Base-by-base conservation (phyloP, 345 rosid species). In the Alliaria petiolata region DNA sequence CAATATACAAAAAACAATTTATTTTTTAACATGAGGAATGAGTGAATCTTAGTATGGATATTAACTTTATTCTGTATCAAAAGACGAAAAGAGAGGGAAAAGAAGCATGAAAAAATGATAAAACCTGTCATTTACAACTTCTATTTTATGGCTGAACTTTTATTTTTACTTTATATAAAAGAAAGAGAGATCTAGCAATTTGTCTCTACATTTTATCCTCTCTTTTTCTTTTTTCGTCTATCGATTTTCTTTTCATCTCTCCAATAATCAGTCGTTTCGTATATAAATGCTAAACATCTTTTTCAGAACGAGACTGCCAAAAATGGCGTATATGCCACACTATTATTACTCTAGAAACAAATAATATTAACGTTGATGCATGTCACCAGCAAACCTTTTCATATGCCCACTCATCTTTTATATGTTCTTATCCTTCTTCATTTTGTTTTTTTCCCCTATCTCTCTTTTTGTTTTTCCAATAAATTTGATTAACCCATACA, bases 51-150 rank as follows among this genome's bases (percentile, higher is more conserved):
- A 54, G 57, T 63, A 63, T 54, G 39, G 8, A 64, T 7, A 19
- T 62, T 53, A 62, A 44, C 64, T 43, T 64, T 55, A 67, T 47
- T 63, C 28, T 33, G n/a, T n/a, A 46, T 42, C 20, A 53, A 72
- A 63, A 36, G 70, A 63, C 16, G 1, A 56, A 65, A 26, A 44
- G 16, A 72, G 43, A 53, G 55, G 46, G 2, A n/a, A n/a, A n/a
- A n/a, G n/a, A n/a, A n/a, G n/a, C n/a, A n/a, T n/a, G n/a, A n/a
- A n/a, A n/a, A n/a, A n/a, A n/a, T n/a, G 66, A 65, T 56, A 40
- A 56, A 73, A 73, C 65, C 15, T 72, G 52, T 64, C 77, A 65
- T 72, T 45, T 38, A 36, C 52, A 73, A 73, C n/a, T n/a, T n/a
- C 57, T 26, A 26, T 51, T 15, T 10, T 71, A 53, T 28, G 36